Percentiles rank a stretch among this genome's conserved stretches.
Conservation (phyloP, 139 green algal genomes). For the Picochlorum sp. region DNA sequence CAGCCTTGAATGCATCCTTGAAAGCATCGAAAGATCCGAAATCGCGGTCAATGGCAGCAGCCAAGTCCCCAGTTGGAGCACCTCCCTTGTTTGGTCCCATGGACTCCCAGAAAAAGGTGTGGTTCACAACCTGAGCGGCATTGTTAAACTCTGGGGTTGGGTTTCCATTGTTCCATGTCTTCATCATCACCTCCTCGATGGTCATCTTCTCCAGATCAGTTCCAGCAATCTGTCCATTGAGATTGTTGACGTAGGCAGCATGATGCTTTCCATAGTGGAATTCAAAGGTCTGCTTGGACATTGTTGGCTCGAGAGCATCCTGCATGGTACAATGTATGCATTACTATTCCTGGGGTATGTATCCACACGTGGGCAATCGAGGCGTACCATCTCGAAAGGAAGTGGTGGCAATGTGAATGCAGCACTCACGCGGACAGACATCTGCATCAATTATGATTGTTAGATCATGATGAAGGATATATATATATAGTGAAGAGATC, state of each 20-base stretch:
- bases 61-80: slow-evolving; percentile 62
- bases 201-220: slow-evolving; percentile 71
- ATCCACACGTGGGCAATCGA: no score
- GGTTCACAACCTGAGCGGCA: slow-evolving; percentile 84
- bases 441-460: background rate
- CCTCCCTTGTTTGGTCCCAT: slow-evolving; percentile 76
- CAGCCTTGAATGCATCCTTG: slow-evolving; percentile 75
- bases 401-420: slow-evolving; percentile 35
- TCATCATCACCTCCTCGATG: slow-evolving; percentile 79
- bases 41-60: slow-evolving; percentile 67
- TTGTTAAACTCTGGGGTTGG: slow-evolving; percentile 92
- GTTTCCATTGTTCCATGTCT: slow-evolving; percentile 75
- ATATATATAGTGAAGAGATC: background rate
- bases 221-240: slow-evolving; percentile 90
- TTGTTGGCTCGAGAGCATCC: slow-evolving; percentile 35
- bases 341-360: no score
- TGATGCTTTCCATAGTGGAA: slow-evolving; percentile 94
- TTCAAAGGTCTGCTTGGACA: slow-evolving; percentile 58
- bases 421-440: background rate
- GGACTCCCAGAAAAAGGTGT: slow-evolving; percentile 93
- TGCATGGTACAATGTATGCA: slow-evolving; percentile 2
- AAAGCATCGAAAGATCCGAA: slow-evolving; percentile 87
- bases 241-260: slow-evolving; percentile 77
- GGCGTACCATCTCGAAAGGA: slow-evolving; percentile 30
- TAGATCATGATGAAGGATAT: background rate